Evolutionary conservation across 2,329 filamentous ascomycete genomes (phyloP).

Genomic region (Beauveria medogensis): DNA sequence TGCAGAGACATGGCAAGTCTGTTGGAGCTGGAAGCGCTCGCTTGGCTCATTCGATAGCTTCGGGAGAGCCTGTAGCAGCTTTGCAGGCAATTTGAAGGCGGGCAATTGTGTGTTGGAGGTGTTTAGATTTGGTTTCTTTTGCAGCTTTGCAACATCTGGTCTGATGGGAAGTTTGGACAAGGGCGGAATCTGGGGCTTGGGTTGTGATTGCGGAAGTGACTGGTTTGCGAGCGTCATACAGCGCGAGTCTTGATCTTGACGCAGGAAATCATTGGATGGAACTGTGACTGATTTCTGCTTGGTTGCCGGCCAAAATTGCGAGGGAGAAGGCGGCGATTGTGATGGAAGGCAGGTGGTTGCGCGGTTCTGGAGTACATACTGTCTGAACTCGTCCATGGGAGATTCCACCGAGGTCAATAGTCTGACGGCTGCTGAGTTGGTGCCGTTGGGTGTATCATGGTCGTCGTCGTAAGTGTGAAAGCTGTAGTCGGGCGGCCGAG

Average conservation of each 20-base stretch:
- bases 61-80: slow-evolving; percentile 36
- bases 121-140: slow-evolving; percentile 27
- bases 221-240: background rate
- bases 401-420: slow-evolving; percentile 57
- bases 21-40: slow-evolving; percentile 22
- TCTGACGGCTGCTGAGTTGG: slow-evolving; percentile 47
- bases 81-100: slow-evolving; percentile 19
- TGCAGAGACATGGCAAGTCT: background rate
- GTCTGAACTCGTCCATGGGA: slow-evolving; percentile 33
- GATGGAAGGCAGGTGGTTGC: slow-evolving; percentile 11
- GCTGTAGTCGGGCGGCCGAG: slow-evolving; percentile 49
- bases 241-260: slow-evolving; percentile 2
- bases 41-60: slow-evolving; percentile 42
- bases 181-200: background rate
- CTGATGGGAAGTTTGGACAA: background rate
- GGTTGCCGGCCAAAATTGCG: slow-evolving; percentile 1
- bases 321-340: background rate
- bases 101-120: slow-evolving; percentile 19
- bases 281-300: slow-evolving; percentile 9
- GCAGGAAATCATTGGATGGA: background rate
- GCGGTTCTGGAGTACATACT: slow-evolving; percentile 41
- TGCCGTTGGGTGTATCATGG: slow-evolving; percentile 37
- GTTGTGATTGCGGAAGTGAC: background rate
- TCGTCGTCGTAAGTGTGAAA: slow-evolving; percentile 51
- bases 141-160: slow-evolving; percentile 39